These are phyloP conservation scores for Datura wrightii DNA, from an alignment of 257 asterid species.

Conservation along the genomic window DNA sequence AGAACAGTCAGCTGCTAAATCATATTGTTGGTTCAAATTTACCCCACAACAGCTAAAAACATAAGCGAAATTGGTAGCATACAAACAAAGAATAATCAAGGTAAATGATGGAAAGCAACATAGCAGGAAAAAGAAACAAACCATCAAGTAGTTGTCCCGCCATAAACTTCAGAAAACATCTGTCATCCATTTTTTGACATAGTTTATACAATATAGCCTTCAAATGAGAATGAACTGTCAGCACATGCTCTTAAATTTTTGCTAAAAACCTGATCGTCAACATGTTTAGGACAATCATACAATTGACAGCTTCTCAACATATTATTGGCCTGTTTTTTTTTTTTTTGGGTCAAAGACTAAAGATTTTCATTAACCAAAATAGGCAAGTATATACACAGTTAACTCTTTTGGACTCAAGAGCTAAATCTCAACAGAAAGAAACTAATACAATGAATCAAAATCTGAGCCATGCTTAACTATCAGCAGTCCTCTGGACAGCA, in stretches of 20 bases:
- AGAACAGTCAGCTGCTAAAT: background rate
- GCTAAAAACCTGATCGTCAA: background rate
- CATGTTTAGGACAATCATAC: background rate
- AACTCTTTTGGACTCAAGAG: background rate
- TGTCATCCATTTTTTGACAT: background rate
- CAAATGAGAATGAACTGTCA: background rate
- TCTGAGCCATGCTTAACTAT: background rate
- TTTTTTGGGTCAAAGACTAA: too few species aligned
- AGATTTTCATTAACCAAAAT: background rate
- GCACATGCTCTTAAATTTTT: background rate
- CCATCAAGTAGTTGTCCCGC: too few species aligned
- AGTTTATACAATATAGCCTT: background rate
- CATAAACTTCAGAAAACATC: too few species aligned
- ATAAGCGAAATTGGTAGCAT: too few species aligned
- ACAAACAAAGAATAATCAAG: background rate
- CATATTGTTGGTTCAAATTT: background rate
- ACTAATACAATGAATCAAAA: background rate
- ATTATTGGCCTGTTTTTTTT: background rate
- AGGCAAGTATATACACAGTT: background rate
- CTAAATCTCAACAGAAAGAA: background rate
- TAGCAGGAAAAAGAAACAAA: too few species aligned
- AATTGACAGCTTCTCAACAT: background rate
- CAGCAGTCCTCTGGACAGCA: too few species aligned
- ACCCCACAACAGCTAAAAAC: background rate
- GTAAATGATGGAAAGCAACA: background rate